Evolutionary conservation across 208 protist genomes (phyloP).

Genomic region (Trypanosoma theileri): DNA sequence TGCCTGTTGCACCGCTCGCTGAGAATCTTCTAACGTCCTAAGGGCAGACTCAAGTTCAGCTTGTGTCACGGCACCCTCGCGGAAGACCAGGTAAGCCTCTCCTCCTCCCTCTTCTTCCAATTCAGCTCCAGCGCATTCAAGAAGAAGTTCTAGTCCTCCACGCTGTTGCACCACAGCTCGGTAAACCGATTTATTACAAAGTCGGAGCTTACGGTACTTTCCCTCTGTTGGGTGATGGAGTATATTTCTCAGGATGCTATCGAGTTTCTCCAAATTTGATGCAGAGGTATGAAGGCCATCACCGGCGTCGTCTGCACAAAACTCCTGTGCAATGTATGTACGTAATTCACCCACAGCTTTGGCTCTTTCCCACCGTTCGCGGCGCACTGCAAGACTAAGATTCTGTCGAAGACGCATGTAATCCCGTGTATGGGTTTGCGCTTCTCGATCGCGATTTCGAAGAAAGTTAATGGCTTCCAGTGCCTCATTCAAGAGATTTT

Average conservation of each 20-base stretch:
- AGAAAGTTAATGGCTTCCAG: slow-evolving; percentile 25
- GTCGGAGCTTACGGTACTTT: slow-evolving; percentile 26
- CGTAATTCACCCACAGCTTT: slow-evolving; percentile 34
- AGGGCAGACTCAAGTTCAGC: slow-evolving; percentile 9
- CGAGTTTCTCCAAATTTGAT: slow-evolving; percentile 25
- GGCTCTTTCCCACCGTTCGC: slow-evolving; percentile 38
- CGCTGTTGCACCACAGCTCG: slow-evolving; percentile 55
- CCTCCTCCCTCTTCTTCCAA: slow-evolving; percentile 20
- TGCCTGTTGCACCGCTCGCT: slow-evolving; percentile 3
- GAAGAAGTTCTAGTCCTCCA: slow-evolving; percentile 57
- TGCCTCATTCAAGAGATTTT: slow-evolving; percentile 26
- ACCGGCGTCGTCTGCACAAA: slow-evolving; percentile 59
- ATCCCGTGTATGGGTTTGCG: neutral
- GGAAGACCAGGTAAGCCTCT: slow-evolving; percentile 8
- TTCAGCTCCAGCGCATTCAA: slow-evolving; percentile 38
- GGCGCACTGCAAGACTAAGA: slow-evolving; percentile 44
- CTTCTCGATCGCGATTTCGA: slow-evolving; percentile 12
- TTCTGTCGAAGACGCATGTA: slow-evolving; percentile 19
- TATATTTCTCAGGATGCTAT: slow-evolving; percentile 21
- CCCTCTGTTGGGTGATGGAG: slow-evolving; percentile 5
- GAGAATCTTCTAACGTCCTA: slow-evolving; percentile 8
- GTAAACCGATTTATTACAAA: slow-evolving; percentile 38
- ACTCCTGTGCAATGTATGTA: slow-evolving; percentile 39
- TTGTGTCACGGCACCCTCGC: slow-evolving; percentile 14
- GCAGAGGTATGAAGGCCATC: slow-evolving; percentile 50